Evolutionary conservation across 768 basidiomycete species (phyloP).

Genomic region (Hysterangium stoloniferum): DNA sequence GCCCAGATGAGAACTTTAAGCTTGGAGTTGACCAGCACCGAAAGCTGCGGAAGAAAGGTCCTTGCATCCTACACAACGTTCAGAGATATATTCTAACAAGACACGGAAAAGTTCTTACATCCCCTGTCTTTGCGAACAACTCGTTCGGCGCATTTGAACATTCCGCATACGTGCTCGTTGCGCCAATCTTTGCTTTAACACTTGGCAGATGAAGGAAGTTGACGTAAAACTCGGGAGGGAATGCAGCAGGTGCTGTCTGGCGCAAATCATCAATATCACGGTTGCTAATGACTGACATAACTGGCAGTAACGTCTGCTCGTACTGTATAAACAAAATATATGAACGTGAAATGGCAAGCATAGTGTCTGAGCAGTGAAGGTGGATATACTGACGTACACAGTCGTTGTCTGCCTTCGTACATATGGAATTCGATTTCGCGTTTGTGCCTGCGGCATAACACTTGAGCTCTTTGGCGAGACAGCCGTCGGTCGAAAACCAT

Average conservation of each 20-base stretch:
- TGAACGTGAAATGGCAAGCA: background rate
- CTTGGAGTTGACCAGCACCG: constrained; percentile 35
- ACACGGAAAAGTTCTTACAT: constrained; percentile 30
- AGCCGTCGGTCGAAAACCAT: constrained; percentile 43
- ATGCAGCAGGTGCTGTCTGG: constrained; percentile 42
- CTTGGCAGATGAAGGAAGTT: constrained; percentile 33
- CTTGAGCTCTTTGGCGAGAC: constrained; percentile 43
- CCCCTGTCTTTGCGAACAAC: constrained; percentile 45
- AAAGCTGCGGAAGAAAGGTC: constrained; percentile 43
- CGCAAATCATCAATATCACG: constrained; percentile 50
- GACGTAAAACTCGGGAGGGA: constrained; percentile 52
- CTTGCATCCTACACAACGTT: constrained; percentile 39
- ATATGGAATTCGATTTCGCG: constrained; percentile 40
- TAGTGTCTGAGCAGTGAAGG: background rate
- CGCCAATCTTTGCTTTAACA: constrained; percentile 43
- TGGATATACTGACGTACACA: constrained; percentile 37
- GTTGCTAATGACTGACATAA: constrained; percentile 42
- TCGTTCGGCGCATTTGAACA: constrained; percentile 38
- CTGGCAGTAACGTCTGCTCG: constrained; percentile 41
- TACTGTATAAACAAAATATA: constrained; percentile 22
- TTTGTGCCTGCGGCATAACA: constrained; percentile 50
- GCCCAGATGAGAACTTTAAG: constrained; percentile 42
- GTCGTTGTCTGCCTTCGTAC: constrained; percentile 42
- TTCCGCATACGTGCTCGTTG: constrained; percentile 38
- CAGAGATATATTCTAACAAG: background rate